Evolutionary conservation across 2,329 filamentous ascomycete genomes (phyloP).

Genomic region (Zalaria sp.): DNA sequence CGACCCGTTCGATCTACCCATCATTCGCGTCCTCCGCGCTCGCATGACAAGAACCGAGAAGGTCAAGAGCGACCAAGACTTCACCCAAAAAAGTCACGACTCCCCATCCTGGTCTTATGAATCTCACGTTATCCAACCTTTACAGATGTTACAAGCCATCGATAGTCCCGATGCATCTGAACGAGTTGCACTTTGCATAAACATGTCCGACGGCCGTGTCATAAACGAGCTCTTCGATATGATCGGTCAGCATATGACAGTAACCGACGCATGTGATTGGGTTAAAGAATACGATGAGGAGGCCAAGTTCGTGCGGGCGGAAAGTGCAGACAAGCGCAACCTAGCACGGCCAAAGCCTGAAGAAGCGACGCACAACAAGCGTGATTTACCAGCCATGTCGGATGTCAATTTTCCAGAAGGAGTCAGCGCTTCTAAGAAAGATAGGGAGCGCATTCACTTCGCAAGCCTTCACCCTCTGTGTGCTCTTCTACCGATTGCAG

Average conservation of each 20-base stretch:
- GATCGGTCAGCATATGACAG: conserved; percentile 1
- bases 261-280: not conserved
- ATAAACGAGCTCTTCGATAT: conserved; percentile 8
- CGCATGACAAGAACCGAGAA: not conserved
- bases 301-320: not conserved
- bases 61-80: not conserved
- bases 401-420: not conserved
- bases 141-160: conserved; percentile 6
- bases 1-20: conserved; percentile 4
- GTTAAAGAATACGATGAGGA: conserved; percentile 2
- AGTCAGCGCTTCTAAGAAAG: not conserved
- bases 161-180: conserved; percentile 4
- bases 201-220: conserved; percentile 9
- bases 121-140: conserved; percentile 7
- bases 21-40: conserved; percentile 1
- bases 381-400: not conserved
- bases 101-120: conserved; percentile 7
- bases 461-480: conserved; percentile 3
- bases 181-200: conserved; percentile 3
- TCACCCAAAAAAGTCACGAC: not conserved
- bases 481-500: conserved; percentile 1
- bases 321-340: not conserved
- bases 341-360: not conserved
- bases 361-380: not conserved
- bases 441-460: not conserved